phyloP scores from a whole-genome alignment of 257 asterid species.

The Agastache rugosa region DNA sequence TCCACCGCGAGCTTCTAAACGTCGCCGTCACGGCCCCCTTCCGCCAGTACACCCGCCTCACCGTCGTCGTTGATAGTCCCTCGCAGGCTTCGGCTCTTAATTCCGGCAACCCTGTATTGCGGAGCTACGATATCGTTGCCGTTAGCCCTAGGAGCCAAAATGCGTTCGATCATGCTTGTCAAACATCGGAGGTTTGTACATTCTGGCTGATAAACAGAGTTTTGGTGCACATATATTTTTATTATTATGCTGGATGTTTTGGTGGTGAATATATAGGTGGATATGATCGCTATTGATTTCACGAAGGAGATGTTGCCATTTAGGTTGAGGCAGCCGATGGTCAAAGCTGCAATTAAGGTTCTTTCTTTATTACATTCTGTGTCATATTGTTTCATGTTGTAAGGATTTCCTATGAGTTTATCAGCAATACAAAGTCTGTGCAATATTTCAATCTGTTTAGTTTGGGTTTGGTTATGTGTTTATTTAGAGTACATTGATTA shows the following conservation, averaged over 20 bases:
- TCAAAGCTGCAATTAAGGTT: slow-evolving; percentile 89
- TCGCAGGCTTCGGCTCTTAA: slow-evolving; percentile 74
- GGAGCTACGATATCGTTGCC: slow-evolving; percentile 76
- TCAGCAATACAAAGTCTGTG: background rate
- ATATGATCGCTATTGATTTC: slow-evolving; percentile 84
- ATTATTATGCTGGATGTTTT: slow-evolving; percentile 19
- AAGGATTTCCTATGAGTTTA: background rate
- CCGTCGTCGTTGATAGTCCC: slow-evolving; percentile 64
- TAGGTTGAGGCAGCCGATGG: slow-evolving; percentile 78
- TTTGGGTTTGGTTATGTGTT: background rate
- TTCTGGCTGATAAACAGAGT: background rate
- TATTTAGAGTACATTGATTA: slow-evolving; percentile 14
- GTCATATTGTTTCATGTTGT: background rate
- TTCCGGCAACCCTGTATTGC: slow-evolving; percentile 70
- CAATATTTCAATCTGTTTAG: background rate
- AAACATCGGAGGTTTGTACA: slow-evolving; percentile 67
- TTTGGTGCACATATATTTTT: background rate
- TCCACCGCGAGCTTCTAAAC: slow-evolving; percentile 68
- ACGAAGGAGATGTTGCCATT: slow-evolving; percentile 73
- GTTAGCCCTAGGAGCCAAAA: slow-evolving; percentile 76
- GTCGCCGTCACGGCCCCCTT: slow-evolving; percentile 68
- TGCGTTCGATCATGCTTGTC: slow-evolving; percentile 82
- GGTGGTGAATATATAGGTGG: slow-evolving; percentile 60
- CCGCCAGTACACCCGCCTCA: slow-evolving; percentile 85
- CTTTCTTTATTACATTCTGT: slow-evolving; percentile 24